These are phyloP conservation scores for Aspergillus floridensis DNA, from an alignment of 2,329 filamentous ascomycete species.

Conservation along the genomic window DNA sequence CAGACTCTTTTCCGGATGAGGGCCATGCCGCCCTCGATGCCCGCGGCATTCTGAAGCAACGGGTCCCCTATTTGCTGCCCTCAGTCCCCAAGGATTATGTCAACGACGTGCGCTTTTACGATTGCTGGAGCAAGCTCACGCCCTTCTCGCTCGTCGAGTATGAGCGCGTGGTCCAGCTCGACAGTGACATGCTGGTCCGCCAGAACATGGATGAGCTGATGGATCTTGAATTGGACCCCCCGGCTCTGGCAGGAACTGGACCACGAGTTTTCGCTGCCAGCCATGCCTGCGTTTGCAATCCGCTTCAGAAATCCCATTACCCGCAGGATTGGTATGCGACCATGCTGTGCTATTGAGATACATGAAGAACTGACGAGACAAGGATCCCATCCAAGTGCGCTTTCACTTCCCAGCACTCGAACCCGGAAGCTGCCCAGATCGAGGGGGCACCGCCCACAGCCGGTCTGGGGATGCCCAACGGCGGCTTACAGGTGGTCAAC, in stretches of 20 bases:
- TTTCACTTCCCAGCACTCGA: slow-evolving; percentile 57
- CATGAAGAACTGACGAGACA: slow-evolving; percentile 22
- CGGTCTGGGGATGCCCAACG: slow-evolving; percentile 59
- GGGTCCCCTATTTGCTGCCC: slow-evolving; percentile 71
- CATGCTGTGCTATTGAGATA: slow-evolving; percentile 15
- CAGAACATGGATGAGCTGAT: slow-evolving; percentile 90
- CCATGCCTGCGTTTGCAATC: slow-evolving; percentile 23
- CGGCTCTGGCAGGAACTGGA: slow-evolving; percentile 52
- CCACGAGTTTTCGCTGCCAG: slow-evolving; percentile 60
- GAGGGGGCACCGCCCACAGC: slow-evolving; percentile 49
- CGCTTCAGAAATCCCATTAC: slow-evolving; percentile 21
- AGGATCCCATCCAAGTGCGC: slow-evolving; percentile 57
- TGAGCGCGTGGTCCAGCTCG: slow-evolving; percentile 75
- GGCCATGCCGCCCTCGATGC: slow-evolving; percentile 67
- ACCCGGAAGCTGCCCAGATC: slow-evolving; percentile 23
- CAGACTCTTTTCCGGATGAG: slow-evolving; percentile 67
- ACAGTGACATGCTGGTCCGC: slow-evolving; percentile 81
- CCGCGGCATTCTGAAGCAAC: slow-evolving; percentile 67
- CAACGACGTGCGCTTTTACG: slow-evolving; percentile 79
- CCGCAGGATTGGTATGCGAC: slow-evolving; percentile 39
- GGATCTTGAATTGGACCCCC: slow-evolving; percentile 68
- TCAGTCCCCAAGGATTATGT: slow-evolving; percentile 64
- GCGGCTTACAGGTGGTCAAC: slow-evolving; percentile 61
- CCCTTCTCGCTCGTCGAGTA: slow-evolving; percentile 78
- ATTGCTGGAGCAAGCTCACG: slow-evolving; percentile 84